These are phyloP conservation scores for Sporobolomyces pararoseus DNA, from an alignment of 768 basidiomycete species.

Conservation along the genomic window DNA sequence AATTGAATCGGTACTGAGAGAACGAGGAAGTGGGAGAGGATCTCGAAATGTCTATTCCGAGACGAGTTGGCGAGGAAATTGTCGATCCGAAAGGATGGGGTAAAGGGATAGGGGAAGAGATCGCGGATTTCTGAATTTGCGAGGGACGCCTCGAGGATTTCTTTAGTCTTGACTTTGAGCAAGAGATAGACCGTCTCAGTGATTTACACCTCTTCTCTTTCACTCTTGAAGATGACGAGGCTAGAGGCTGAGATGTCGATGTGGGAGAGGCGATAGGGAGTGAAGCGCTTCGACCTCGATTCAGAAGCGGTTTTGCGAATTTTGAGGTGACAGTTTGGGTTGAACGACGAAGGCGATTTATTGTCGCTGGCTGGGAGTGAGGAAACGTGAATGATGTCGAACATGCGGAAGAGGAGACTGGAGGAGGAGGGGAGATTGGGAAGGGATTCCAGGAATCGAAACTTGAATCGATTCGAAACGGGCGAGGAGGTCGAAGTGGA, in stretches of 20 bases:
- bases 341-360: conserved; percentile 3
- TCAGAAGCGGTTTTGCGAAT: background rate
- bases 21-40: background rate
- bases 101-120: background rate
- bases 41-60: background rate
- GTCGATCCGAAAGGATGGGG: too few species aligned
- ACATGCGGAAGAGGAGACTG: background rate
- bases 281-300: background rate
- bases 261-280: background rate
- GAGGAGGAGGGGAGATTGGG: background rate
- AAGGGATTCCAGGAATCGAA: background rate
- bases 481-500: background rate
- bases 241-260: background rate
- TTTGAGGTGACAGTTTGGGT: background rate
- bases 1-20: background rate
- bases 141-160: background rate
- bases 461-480: background rate
- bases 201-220: background rate
- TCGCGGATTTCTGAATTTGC: background rate
- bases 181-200: background rate
- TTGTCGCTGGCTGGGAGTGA: background rate
- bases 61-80: background rate
- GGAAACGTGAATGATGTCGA: too few species aligned
- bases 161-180: background rate
- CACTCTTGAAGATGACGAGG: background rate